Percentiles rank a stretch among this genome's conserved stretches.
These are phyloP conservation scores for Xylariaceae sp. DNA, from an alignment of 2,329 filamentous ascomycete genomes.

Conservation along the genomic window DNA sequence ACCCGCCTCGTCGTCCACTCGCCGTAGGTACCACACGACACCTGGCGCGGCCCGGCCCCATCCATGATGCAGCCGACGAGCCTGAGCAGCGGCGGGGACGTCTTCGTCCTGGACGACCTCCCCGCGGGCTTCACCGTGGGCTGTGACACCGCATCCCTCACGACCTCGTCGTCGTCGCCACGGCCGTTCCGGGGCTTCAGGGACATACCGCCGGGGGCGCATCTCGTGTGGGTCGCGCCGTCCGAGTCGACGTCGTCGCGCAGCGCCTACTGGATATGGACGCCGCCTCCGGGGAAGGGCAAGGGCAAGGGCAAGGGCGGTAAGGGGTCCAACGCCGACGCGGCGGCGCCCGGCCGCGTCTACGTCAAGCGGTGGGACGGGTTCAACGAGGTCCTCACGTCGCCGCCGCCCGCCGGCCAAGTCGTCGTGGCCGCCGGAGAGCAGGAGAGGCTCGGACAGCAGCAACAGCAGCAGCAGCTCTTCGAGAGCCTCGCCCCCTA, in stretches of 20 bases:
- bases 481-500: conserved; percentile 39
- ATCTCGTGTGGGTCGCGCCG: conserved; percentile 53
- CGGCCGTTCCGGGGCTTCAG: conserved; percentile 44
- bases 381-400: conserved; percentile 45
- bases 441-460: conserved; percentile 38
- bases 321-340: no score
- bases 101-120: conserved; percentile 44
- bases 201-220: conserved; percentile 46
- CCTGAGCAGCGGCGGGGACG: conserved; percentile 33
- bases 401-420: no score
- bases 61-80: conserved; percentile 15
- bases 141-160: conserved; percentile 44
- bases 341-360: conserved; percentile 22
- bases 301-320: no score
- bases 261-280: conserved; percentile 51
- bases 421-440: no score
- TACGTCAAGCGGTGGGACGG: conserved; percentile 36
- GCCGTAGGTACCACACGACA: conserved; percentile 1
- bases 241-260: conserved; percentile 39
- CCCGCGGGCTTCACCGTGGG: conserved; percentile 45
- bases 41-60: no score
- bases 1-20: conserved; percentile 10
- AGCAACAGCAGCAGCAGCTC: conserved; percentile 30
- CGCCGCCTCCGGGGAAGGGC: conserved; percentile 22
- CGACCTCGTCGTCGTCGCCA: conserved; percentile 29